Base-by-base conservation (phyloP, 192 early-diverging fungal species). In the Pilobolus umbonatus region DNA sequence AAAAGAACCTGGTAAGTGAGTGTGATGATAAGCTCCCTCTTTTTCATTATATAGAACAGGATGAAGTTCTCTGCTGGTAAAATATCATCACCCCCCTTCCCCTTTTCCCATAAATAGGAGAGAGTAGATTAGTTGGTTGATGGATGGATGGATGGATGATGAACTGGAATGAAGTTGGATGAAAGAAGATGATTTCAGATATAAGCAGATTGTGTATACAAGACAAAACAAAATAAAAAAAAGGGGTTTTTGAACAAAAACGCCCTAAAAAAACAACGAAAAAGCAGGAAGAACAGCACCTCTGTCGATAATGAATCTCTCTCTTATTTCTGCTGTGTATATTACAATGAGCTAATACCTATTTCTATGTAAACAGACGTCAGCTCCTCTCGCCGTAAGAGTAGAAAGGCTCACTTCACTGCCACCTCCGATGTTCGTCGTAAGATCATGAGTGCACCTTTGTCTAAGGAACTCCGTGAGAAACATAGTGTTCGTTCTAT, bases 371-470 rank as follows among this genome's bases (percentile, higher is more conserved):
- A 29, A 14, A 26, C 73, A 76, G 89, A 89, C 75, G 92, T 94
- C 69, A 89, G 90, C 69, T 93, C 91, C 74, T 91, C 88, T 68
- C 75, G 87, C 80, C 81, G 94, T 76, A 95, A 94, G 86, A 82
- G 80, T 79, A 87, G 95, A 79, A 95, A 95, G 88, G 96, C 96
- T 66, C 98, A 99, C 88, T 98, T 99, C 85, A 80, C 92, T 62
- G 98, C 96, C 61, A 91, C 96, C 54, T 96, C 94, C 67, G 79
- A 84, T 81, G 79, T 90, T 72, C 88, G 96, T 72, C 86, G 93
- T 75, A 90, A 88, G 84, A 94, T 98, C 78, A 94, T 99, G 95
- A 88, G 86, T 65, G 86, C 98, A 64, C 67, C 85, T 71, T 86
- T 99, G 79, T 91, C 90, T 76, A 99, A 99, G 94, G 98, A 98